phyloP scores from a whole-genome alignment of 164 flowering plant species.

The Dillenia turbinata region DNA sequence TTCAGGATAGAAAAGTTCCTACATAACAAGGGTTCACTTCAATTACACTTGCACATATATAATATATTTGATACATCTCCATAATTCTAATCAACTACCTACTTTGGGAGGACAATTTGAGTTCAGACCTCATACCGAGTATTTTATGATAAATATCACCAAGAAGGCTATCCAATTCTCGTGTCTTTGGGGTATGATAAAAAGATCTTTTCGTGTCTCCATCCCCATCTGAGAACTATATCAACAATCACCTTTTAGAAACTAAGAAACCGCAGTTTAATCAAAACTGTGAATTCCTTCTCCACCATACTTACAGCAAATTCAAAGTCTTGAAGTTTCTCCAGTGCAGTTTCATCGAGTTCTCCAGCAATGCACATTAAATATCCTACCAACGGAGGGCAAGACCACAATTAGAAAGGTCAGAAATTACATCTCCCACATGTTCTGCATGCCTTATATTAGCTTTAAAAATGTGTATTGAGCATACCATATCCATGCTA shows the following conservation, averaged over 20 bases:
- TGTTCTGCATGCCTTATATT: too few relatives aligned
- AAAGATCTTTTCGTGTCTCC: slow-evolving; percentile 59
- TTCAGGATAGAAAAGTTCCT: too few relatives aligned
- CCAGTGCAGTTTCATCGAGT: slow-evolving; percentile 47
- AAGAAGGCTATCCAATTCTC: slow-evolving; percentile 78
- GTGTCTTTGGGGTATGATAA: slow-evolving; percentile 82
- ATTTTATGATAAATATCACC: slow-evolving; percentile 96
- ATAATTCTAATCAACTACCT: too few relatives aligned
- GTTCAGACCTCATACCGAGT: slow-evolving; percentile 42
- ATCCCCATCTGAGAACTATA: slow-evolving; percentile 76
- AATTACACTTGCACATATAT: too few relatives aligned
- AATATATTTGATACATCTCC: too few relatives aligned
- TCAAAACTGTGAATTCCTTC: neutral
- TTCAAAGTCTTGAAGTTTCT: slow-evolving; percentile 65
- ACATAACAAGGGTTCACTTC: too few relatives aligned
- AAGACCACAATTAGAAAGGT: neutral
- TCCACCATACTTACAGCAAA: slow-evolving; percentile 61
- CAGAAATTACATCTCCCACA: too few relatives aligned
- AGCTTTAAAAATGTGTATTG: too few relatives aligned
- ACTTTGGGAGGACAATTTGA: too few relatives aligned
- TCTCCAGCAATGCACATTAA: slow-evolving; percentile 80
- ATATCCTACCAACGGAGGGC: slow-evolving; percentile 54
- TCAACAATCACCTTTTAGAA: slow-evolving; percentile 6
- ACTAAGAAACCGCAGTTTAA: neutral
- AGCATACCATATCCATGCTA: too few relatives aligned